Conservation (phyloP, 164 flowering plant species). For the Cinnamomum chago region DNA sequence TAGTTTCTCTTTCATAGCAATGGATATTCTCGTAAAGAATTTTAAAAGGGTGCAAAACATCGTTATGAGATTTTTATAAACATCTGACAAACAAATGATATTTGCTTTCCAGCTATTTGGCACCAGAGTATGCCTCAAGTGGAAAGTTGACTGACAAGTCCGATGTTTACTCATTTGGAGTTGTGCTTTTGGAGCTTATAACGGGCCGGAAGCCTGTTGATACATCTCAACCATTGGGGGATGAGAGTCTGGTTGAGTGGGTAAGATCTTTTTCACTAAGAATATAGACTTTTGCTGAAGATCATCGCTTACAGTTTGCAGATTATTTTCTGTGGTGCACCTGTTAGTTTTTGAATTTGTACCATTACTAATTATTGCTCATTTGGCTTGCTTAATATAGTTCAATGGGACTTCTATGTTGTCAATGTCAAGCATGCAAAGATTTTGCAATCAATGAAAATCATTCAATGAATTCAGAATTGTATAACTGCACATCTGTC, state of each 20-base stretch:
- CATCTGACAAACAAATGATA: neutral
- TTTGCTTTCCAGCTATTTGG: constrained; percentile 57
- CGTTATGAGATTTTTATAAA: neutral
- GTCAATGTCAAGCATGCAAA: neutral
- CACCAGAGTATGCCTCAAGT: constrained; percentile 89
- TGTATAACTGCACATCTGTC: too few relatives aligned
- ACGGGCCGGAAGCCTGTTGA: constrained; percentile 76
- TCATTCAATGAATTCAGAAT: too few relatives aligned
- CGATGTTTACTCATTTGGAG: constrained; percentile 87
- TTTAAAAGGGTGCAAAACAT: neutral
- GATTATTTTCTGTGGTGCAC: neutral
- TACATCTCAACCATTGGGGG: constrained; percentile 50
- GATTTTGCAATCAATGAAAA: neutral
- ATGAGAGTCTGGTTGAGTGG: constrained; percentile 85
- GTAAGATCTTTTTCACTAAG: constrained; percentile 27
- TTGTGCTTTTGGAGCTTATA: constrained; percentile 72
- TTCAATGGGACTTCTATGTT: neutral
- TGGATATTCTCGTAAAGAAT: neutral
- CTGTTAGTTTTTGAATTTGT: neutral
- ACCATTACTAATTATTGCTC: neutral
- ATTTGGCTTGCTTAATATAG: neutral
- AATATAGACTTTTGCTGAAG: neutral
- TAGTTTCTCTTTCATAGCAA: neutral
- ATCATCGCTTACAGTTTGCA: too few relatives aligned
- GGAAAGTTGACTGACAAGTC: constrained; percentile 83